Conservation (phyloP, 306 rosid species). For the Dryas drummondii region DNA sequence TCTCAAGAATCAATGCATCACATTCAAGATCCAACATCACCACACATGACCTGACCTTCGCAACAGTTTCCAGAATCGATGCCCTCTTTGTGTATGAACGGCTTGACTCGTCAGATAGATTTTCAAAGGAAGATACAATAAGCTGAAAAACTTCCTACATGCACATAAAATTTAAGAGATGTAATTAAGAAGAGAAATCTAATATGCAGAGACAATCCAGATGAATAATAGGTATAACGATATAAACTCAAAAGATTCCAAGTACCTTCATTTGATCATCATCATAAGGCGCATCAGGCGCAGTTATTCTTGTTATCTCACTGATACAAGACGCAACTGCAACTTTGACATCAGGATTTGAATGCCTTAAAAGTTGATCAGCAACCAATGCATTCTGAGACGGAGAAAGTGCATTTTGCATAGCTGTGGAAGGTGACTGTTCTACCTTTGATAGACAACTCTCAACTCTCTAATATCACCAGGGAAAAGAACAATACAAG, state of each 20-base stretch:
- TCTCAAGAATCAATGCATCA: conserved; percentile 72
- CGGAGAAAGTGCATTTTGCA: conserved; percentile 77
- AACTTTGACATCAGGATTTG: conserved; percentile 74
- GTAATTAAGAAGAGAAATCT: not conserved
- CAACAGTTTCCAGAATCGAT: conserved; percentile 86
- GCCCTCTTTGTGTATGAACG: conserved; percentile 64
- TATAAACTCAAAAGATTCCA: conserved; percentile 4
- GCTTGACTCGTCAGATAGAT: conserved; percentile 62
- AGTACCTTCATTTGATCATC: conserved; percentile 92
- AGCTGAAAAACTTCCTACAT: conserved; percentile 82
- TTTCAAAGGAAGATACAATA: conserved; percentile 86
- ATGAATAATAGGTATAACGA: not conserved
- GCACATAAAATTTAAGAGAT: not conserved
- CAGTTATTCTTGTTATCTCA: conserved; percentile 92
- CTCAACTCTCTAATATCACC: conserved; percentile 58
- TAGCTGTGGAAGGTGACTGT: conserved; percentile 69
- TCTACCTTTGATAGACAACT: conserved; percentile 64
- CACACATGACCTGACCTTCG: conserved; percentile 88
- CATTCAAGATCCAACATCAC: conserved; percentile 97
- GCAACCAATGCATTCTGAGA: conserved; percentile 66
- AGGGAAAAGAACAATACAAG: conserved; percentile 7
- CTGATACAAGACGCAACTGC: conserved; percentile 89
- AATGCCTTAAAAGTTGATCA: conserved; percentile 57
- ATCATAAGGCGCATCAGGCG: conserved; percentile 93
- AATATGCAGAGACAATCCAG: not conserved